Percentiles rank a stretch among this genome's conserved stretches.
Conservation (phyloP, 2,329 filamentous ascomycete species). For the Exophiala aquamarina region DNA sequence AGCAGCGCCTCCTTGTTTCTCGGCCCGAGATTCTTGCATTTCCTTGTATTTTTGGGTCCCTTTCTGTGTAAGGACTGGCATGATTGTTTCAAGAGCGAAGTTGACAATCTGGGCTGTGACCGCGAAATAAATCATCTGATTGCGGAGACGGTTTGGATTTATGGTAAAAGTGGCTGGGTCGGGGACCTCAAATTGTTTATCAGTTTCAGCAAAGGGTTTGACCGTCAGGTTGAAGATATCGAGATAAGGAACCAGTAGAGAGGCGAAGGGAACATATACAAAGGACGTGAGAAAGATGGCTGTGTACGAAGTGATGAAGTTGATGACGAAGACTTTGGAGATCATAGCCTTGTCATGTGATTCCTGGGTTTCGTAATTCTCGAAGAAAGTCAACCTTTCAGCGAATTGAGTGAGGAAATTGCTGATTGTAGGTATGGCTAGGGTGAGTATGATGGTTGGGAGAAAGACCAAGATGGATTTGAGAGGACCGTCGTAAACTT, state of each 20-base stretch:
- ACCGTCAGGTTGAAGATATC: constrained; percentile 77
- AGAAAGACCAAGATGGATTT: constrained; percentile 85
- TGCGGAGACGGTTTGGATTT: constrained; percentile 77
- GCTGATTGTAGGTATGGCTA: constrained; percentile 75
- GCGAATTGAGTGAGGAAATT: constrained; percentile 74
- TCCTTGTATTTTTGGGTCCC: constrained; percentile 77
- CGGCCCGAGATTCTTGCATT: constrained; percentile 60
- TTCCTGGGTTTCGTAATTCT: constrained; percentile 90
- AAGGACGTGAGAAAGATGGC: constrained; percentile 91
- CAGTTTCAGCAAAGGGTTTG: constrained; percentile 71
- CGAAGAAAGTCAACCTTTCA: constrained; percentile 72
- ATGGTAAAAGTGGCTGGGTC: constrained; percentile 68
- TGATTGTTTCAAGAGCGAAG: constrained; percentile 77
- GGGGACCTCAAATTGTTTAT: constrained; percentile 64
- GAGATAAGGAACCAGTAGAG: constrained; percentile 78
- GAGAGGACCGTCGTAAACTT: constrained; percentile 86
- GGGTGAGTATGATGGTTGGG: constrained; percentile 83
- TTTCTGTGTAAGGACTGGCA: constrained; percentile 81
- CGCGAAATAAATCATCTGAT: constrained; percentile 94
- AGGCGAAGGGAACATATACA: constrained; percentile 89
- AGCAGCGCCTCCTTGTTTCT: constrained; percentile 55
- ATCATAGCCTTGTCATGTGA: constrained; percentile 81
- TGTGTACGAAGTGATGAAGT: constrained; percentile 94
- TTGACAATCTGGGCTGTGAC: constrained; percentile 91
- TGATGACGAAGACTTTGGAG: constrained; percentile 90